Conservation (phyloP, 805 yeast genomes). For the Grigorovia transvaalensis region DNA sequence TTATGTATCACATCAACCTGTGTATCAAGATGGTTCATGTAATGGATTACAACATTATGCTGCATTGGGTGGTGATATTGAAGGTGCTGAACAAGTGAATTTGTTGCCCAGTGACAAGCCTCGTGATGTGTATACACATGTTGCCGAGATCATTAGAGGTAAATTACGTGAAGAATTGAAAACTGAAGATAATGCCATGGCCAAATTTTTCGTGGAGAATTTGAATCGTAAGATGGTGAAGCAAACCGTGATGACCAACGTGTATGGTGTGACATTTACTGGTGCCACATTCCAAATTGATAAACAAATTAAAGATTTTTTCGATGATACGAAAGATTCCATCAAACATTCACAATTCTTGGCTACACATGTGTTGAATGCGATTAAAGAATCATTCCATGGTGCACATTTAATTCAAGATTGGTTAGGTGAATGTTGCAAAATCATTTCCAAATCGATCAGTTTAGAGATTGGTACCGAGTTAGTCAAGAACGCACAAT, state of each 20-base stretch:
- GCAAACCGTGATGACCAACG: constrained; percentile 97
- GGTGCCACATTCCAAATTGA: constrained; percentile 89
- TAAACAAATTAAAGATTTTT: constrained; percentile 57
- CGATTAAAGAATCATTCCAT: constrained; percentile 74
- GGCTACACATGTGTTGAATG: constrained; percentile 67
- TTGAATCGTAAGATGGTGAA: constrained; percentile 83
- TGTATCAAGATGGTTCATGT: constrained; percentile 83
- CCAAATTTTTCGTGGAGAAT: constrained; percentile 42
- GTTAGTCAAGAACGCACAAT: constrained; percentile 31
- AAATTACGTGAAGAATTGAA: constrained; percentile 45
- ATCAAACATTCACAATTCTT: constrained; percentile 51
- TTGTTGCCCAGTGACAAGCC: constrained; percentile 62
- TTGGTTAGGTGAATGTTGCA: constrained; percentile 87
- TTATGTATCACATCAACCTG: constrained; percentile 61
- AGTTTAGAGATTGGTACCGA: constrained; percentile 51
- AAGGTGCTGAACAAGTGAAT: constrained; percentile 75
- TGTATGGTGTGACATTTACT: constrained; percentile 88
- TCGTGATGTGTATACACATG: constrained; percentile 66
- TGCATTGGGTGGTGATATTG: constrained; percentile 75
- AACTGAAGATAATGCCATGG: constrained; percentile 40
- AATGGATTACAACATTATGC: constrained; percentile 83
- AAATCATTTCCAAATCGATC: constrained; percentile 65
- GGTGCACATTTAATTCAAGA: constrained; percentile 95
- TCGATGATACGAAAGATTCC: constrained; percentile 38
- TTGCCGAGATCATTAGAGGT: constrained; percentile 51